Evolutionary conservation across 768 basidiomycete species (phyloP).

Genomic region (Phanerodontia chrysosporium): DNA sequence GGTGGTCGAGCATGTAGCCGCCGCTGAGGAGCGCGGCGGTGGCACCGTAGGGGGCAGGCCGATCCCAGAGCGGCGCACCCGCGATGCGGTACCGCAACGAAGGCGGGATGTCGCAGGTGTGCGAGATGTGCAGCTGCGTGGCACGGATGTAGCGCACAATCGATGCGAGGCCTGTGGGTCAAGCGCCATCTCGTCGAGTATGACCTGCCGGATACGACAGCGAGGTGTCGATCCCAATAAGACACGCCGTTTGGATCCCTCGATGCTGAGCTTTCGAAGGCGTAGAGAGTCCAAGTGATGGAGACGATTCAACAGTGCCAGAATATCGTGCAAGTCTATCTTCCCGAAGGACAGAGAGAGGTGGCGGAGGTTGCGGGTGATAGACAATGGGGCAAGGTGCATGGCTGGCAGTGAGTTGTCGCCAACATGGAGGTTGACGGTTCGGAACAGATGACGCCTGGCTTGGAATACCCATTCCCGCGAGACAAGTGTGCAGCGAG

Average conservation of each 20-base stretch:
- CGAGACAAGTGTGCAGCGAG: constrained; percentile 3
- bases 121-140: not conserved
- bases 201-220: not conserved
- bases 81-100: not conserved
- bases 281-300: not conserved
- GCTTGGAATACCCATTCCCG: not conserved
- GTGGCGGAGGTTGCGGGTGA: not conserved
- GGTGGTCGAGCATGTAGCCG: not conserved
- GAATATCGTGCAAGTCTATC: not conserved
- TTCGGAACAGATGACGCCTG: not conserved
- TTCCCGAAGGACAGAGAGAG: not conserved
- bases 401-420: not conserved
- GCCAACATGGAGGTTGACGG: not conserved
- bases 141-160: not conserved
- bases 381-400: not conserved
- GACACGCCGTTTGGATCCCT: too few species aligned
- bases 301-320: not conserved
- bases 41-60: not conserved
- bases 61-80: not conserved
- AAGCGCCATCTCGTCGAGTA: not conserved
- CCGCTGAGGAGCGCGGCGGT: not conserved
- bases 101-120: not conserved
- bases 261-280: not conserved
- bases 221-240: too few species aligned
- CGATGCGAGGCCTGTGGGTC: not conserved